Percentiles rank a stretch among this genome's conserved stretches.
These are phyloP conservation scores for Beverwykella pulmonaria DNA, from an alignment of 495 filamentous ascomycete genomes.

Conservation along the genomic window DNA sequence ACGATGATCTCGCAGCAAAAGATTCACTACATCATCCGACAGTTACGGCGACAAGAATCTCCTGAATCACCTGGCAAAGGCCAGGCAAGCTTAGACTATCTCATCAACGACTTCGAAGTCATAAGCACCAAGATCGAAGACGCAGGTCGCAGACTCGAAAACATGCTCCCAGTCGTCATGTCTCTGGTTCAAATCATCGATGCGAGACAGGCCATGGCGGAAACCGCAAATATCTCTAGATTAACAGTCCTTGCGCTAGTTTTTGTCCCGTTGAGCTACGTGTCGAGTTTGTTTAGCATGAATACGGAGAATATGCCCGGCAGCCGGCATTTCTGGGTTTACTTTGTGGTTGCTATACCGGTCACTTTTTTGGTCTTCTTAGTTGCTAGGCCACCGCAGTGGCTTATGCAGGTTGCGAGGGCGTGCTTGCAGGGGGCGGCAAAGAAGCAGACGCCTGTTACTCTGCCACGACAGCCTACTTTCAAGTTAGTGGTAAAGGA, in stretches of 20 bases:
- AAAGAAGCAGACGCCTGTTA: too few relatives aligned
- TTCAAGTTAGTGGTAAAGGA: too few relatives aligned
- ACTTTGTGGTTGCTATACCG: conserved; percentile 31
- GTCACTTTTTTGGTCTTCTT: conserved; percentile 14
- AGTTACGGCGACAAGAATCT: background rate
- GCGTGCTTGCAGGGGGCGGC: too few relatives aligned
- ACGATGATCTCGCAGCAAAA: conserved; percentile 10
- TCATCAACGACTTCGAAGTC: conserved; percentile 4
- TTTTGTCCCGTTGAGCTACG: conserved; percentile 48
- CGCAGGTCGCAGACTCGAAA: conserved; percentile 34
- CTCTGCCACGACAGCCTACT: too few relatives aligned
- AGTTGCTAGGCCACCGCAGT: conserved; percentile 1
- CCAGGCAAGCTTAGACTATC: background rate
- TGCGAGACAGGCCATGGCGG: conserved; percentile 32
- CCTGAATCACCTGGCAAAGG: too few relatives aligned
- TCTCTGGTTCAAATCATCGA: conserved; percentile 44
- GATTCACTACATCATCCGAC: conserved; percentile 2
- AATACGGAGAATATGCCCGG: conserved; percentile 9
- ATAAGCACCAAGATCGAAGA: conserved; percentile 31
- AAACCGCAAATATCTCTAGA: conserved; percentile 44
- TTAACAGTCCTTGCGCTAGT: conserved; percentile 46
- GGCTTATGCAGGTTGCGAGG: too few relatives aligned
- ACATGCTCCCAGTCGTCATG: conserved; percentile 41
- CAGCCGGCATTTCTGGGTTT: conserved; percentile 28
- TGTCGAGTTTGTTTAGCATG: conserved; percentile 49